These are phyloP conservation scores for Apiosordaria backusii DNA, from an alignment of 495 filamentous ascomycete species.

Conservation along the genomic window DNA sequence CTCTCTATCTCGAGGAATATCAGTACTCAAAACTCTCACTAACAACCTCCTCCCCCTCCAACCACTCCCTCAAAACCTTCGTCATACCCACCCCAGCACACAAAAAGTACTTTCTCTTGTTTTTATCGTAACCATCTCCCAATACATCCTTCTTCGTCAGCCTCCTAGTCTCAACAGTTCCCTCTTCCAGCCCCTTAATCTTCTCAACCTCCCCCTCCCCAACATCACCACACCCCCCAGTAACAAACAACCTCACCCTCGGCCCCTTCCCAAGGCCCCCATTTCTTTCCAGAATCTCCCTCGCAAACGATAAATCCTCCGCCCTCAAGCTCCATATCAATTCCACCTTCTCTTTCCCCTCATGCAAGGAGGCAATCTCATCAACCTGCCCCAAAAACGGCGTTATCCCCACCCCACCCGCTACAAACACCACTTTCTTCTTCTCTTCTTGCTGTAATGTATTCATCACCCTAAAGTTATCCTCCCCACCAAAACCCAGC, in stretches of 20 bases:
- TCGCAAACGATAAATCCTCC: conserved; percentile 58
- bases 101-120: conserved; percentile 57
- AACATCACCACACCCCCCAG: conserved; percentile 38
- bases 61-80: conserved; percentile 57
- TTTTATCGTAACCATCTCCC: conserved; percentile 29
- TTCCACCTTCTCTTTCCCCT: conserved; percentile 36
- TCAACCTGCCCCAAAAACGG: conserved; percentile 63
- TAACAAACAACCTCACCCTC: conserved; percentile 59
- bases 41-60: conserved; percentile 57
- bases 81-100: conserved; percentile 60
- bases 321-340: conserved; percentile 58
- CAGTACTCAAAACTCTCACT: conserved; percentile 73
- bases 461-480: conserved; percentile 25
- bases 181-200: conserved; percentile 36
- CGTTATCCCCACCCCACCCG: conserved; percentile 78
- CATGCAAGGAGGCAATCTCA: conserved; percentile 18
- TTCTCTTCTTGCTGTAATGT: conserved; percentile 22
- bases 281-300: conserved; percentile 55
- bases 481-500: conserved; percentile 67
- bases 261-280: conserved; percentile 40
- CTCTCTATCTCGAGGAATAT: conserved; percentile 16
- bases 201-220: conserved; percentile 30
- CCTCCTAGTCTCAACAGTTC: conserved; percentile 44
- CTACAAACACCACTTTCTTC: conserved; percentile 53
- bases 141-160: conserved; percentile 55